phyloP scores from a whole-genome alignment of 2,329 filamentous ascomycete species.

The Trichophyton schoenleinii region DNA sequence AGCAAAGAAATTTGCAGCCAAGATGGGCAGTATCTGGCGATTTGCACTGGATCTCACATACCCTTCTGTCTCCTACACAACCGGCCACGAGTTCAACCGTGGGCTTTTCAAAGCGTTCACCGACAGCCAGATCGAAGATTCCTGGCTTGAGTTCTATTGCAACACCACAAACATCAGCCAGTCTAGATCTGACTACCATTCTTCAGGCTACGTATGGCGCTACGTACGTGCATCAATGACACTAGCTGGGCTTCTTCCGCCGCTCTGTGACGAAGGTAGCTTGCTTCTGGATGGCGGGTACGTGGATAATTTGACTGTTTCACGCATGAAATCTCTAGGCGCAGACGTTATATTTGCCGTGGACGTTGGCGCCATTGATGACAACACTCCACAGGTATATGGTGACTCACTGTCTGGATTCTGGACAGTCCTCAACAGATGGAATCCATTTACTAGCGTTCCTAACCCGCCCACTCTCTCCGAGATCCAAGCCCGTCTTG shows the following conservation, averaged over 20 bases:
- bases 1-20: constrained; percentile 91
- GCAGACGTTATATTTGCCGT: constrained; percentile 91
- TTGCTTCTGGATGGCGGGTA: constrained; percentile 96
- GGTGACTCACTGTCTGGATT: constrained; percentile 89
- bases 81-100: constrained; percentile 95
- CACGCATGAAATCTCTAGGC: constrained; percentile 90
- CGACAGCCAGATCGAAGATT: constrained; percentile 94
- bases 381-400: constrained; percentile 80
- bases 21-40: constrained; percentile 99
- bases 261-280: constrained; percentile 89
- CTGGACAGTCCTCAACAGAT: constrained; percentile 89
- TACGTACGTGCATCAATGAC: constrained; percentile 97
- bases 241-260: constrained; percentile 79
- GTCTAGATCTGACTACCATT: constrained; percentile 82
- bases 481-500: constrained; percentile 88
- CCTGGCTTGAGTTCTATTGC: constrained; percentile 98
- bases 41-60: constrained; percentile 94
- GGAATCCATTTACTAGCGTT: constrained; percentile 83
- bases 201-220: constrained; percentile 91
- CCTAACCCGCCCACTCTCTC: constrained; percentile 90
- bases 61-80: constrained; percentile 91
- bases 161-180: constrained; percentile 99
- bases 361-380: constrained; percentile 85
- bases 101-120: constrained; percentile 98
- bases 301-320: constrained; percentile 90